phyloP scores from a whole-genome alignment of 169 alveolate genomes.

The Theileria orientalis region DNA sequence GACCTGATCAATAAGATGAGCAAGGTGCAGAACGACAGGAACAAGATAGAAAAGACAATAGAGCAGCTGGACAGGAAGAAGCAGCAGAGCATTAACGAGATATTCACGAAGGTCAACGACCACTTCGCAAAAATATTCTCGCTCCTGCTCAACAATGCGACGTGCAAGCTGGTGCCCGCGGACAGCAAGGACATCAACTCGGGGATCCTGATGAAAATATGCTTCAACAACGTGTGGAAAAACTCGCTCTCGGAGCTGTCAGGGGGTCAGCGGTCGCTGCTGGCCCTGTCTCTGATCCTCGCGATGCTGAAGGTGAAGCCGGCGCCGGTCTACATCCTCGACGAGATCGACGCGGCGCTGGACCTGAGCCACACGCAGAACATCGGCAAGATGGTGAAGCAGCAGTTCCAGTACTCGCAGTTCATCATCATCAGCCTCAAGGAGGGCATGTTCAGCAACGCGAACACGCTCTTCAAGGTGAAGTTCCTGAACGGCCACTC shows the following conservation, averaged over 20 bases:
- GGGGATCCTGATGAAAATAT: constrained; percentile 87
- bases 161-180: constrained; percentile 87
- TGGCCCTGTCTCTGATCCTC: constrained; percentile 95
- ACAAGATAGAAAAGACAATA: constrained; percentile 88
- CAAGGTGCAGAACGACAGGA: constrained; percentile 87
- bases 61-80: constrained; percentile 90
- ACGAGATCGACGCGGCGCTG: constrained; percentile 99
- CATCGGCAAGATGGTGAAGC: constrained; percentile 94
- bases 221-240: constrained; percentile 92
- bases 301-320: constrained; percentile 95
- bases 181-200: constrained; percentile 75
- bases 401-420: constrained; percentile 95
- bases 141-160: constrained; percentile 90
- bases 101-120: constrained; percentile 86
- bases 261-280: constrained; percentile 96
- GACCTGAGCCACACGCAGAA: constrained; percentile 98
- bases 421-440: constrained; percentile 94
- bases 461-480: constrained; percentile 94
- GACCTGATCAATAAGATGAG: constrained; percentile 86
- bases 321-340: constrained; percentile 98
- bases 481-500: constrained; percentile 90
- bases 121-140: constrained; percentile 90
- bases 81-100: constrained; percentile 85
- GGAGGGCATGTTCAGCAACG: constrained; percentile 98
- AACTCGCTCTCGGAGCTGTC: constrained; percentile 86